Evolutionary conservation across 352 stramenopile genomes (phyloP), one percentile per base, ranked within the genome.

Genomic region (Pythium monospermum): DNA sequence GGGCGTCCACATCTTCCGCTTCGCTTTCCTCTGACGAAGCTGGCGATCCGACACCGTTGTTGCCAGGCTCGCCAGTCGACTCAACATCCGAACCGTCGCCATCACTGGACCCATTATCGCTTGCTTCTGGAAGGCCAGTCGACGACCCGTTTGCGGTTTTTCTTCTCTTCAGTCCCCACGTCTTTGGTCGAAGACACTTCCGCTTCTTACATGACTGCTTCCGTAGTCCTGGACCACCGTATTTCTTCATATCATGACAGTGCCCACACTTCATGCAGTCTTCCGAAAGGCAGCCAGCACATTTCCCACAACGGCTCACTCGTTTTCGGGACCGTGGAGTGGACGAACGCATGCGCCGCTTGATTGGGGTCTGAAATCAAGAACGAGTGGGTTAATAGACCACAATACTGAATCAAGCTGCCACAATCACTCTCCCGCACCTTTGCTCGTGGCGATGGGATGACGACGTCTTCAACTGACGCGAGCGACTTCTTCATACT

Each of bases 221-320:
- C 0, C 84, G 82, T 48, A 93, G 64, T 4, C 84, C 84, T 19
- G 84, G 84, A 8, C 84, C 84, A 23, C 84, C 84, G 31, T 93
- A 95, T 44, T 95, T 95, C 49, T 92, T 93, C 84, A 93, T 95
- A 48, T 95, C 84, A 54, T 92, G 78, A 47, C 84, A 95, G 30
- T 93, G 83, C 0, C 78, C 83, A 53, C 84, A 95, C 51, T 76
- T 75, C 83, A 93, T 90, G 59, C 84, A 95, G 32, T 95, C 84
- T 13, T 83, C 78, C 4, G 82, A 60, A 28, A 91, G 60, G 26
- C 84, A 95, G 6, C 84, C 84, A 21, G 68, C 43, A 47, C 84
- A 95, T 55, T 83, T 85, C 13, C 83, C 83, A 37, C 84, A 95
- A 22, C 84, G 70, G 36, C 69, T 84, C 42, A 94, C 83, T 16